Conservation (phyloP, 148 eudicot genomes). For the Nepenthes gracilis region DNA sequence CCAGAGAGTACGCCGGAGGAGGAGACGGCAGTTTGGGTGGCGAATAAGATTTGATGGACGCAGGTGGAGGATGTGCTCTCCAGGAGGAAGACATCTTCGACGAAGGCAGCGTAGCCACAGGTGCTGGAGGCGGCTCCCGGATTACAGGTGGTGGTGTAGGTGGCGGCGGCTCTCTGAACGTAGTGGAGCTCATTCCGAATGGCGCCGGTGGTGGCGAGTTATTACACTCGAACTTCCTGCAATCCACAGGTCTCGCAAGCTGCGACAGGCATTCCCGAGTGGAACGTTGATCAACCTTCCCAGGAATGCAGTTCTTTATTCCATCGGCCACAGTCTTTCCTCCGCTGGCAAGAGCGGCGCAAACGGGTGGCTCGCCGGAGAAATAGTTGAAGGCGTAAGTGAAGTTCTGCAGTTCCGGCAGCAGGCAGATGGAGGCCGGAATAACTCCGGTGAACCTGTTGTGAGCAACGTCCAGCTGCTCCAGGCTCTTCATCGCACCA, state of each 20-base stretch:
- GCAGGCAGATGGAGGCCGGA: constrained; percentile 39
- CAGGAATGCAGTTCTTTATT: constrained; percentile 44
- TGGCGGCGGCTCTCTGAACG: neutral
- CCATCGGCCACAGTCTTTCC: constrained; percentile 26
- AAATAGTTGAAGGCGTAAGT: constrained; percentile 67
- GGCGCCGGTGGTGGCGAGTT: constrained; percentile 18
- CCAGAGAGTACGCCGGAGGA: neutral
- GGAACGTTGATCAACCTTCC: constrained; percentile 35
- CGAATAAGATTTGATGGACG: neutral
- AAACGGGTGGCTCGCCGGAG: constrained; percentile 49
- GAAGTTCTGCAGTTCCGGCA: constrained; percentile 58
- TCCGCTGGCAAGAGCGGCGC: constrained; percentile 16
- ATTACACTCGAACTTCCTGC: constrained; percentile 30
- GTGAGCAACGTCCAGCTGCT: constrained; percentile 68
- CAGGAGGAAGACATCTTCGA: constrained; percentile 10
- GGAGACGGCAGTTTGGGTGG: constrained; percentile 6
- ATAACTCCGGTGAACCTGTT: constrained; percentile 58
- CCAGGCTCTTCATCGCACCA: constrained; percentile 42
- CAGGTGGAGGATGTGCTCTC: constrained; percentile 3
- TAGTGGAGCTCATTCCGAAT: neutral
- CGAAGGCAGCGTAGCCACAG: constrained; percentile 18
- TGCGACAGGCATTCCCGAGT: constrained; percentile 37
- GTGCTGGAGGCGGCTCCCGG: constrained; percentile 20
- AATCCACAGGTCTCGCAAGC: constrained; percentile 43
- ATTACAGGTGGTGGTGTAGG: constrained; percentile 15